A percentile compares a stretch with the other conserved stretches of the same genome.
These are phyloP conservation scores for Thecaphora thlaspeos DNA, from an alignment of 1,284 basidiomycete species.

Conservation along the genomic window DNA sequence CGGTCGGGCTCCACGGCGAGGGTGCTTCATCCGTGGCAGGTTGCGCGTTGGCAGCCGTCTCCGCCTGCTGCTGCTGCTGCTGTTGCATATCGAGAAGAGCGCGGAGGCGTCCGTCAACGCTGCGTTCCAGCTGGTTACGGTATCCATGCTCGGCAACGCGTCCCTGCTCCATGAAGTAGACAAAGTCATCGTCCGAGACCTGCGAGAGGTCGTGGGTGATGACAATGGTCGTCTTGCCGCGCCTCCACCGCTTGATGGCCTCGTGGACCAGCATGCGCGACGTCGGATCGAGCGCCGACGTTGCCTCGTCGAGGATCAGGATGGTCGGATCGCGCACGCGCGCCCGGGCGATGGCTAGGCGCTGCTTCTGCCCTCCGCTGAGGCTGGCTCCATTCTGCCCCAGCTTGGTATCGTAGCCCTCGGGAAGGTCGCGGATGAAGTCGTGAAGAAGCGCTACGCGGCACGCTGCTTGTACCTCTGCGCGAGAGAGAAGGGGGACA, in stretches of 20 bases:
- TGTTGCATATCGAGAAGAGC: not conserved
- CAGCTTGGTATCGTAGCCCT: slow-evolving; percentile 78
- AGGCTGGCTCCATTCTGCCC: slow-evolving; percentile 74
- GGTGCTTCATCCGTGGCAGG: too few relatives aligned
- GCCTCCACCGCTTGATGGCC: slow-evolving; percentile 78
- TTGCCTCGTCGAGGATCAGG: slow-evolving; percentile 92
- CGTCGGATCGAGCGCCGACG: slow-evolving; percentile 87
- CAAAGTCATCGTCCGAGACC: slow-evolving; percentile 75
- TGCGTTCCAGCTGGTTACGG: slow-evolving; percentile 68
- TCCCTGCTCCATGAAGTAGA: slow-evolving; percentile 85
- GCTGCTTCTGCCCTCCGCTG: slow-evolving; percentile 90
- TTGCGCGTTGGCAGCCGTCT: too few relatives aligned
- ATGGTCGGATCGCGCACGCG: slow-evolving; percentile 82
- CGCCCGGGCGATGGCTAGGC: slow-evolving; percentile 86
- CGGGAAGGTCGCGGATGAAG: slow-evolving; percentile 76
- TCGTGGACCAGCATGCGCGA: slow-evolving; percentile 84
- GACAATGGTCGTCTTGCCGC: slow-evolving; percentile 84
- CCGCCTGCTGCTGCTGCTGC: too few relatives aligned
- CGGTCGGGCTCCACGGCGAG: too few relatives aligned
- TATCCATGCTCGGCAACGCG: slow-evolving; percentile 84
- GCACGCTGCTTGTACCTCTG: slow-evolving; percentile 77
- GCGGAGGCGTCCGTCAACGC: slow-evolving; percentile 1
- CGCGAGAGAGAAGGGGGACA: not conserved
- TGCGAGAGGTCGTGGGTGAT: slow-evolving; percentile 94
- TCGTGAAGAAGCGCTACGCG: slow-evolving; percentile 83